Conservation (phyloP, 345 rosid genomes). For the Hevea brasiliensis region DNA sequence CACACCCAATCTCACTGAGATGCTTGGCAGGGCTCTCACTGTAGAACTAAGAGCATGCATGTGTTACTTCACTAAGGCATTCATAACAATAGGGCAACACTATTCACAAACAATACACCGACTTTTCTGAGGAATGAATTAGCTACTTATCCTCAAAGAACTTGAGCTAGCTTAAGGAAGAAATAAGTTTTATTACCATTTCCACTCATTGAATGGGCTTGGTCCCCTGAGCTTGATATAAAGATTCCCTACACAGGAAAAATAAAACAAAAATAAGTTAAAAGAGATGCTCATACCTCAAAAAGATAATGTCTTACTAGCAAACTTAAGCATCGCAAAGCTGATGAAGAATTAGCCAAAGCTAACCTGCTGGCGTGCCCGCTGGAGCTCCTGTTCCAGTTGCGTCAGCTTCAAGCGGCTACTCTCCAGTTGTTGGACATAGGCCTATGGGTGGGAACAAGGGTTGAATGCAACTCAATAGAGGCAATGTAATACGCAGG, state of each 20-base stretch:
- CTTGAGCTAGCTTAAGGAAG: not conserved
- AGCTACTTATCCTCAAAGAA: not conserved
- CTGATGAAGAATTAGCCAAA: conserved; percentile 22
- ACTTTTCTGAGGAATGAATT: not conserved
- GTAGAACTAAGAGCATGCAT: not conserved
- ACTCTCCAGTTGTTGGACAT: conserved; percentile 97
- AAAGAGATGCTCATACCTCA: not conserved
- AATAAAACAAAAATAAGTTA: conserved; percentile 6
- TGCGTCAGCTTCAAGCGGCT: conserved; percentile 95
- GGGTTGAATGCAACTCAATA: conserved; percentile 10
- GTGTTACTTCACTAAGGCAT: not conserved
- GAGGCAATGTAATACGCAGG: not conserved
- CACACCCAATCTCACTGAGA: too few relatives aligned
- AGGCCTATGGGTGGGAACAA: conserved; percentile 53
- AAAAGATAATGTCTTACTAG: not conserved
- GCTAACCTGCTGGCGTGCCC: conserved; percentile 94
- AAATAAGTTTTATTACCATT: conserved; percentile 55
- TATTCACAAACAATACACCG: not conserved
- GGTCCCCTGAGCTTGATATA: conserved; percentile 96
- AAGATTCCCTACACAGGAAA: conserved; percentile 66
- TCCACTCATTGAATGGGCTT: conserved; percentile 87
- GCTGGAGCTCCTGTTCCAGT: conserved; percentile 96
- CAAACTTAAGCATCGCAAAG: not conserved
- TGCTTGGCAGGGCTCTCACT: not conserved
- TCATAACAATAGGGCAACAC: not conserved